These are phyloP conservation scores for Prunus yedoensis DNA, from an alignment of 331 rosid genomes.

Conservation along the genomic window DNA sequence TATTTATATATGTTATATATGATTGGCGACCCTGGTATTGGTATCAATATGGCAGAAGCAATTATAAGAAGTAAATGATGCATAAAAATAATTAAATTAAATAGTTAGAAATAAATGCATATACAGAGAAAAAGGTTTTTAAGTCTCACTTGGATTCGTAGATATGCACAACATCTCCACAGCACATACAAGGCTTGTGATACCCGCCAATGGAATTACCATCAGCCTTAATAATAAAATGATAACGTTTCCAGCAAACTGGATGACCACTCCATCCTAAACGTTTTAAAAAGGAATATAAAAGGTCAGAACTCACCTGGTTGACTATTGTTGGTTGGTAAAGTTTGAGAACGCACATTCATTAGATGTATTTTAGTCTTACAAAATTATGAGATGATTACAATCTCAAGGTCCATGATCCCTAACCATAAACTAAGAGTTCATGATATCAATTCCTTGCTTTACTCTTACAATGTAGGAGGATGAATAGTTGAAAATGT, in stretches of 20 bases:
- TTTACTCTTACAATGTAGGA: not conserved
- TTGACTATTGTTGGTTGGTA: not conserved
- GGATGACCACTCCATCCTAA: conserved; percentile 98
- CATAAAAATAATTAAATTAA: not conserved
- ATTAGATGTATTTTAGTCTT: not conserved
- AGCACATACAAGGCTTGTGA: conserved; percentile 96
- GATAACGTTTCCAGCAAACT: conserved; percentile 87
- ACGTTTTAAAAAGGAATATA: conserved; percentile 3
- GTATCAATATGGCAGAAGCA: not conserved
- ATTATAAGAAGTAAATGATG: not conserved
- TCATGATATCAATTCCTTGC: not conserved
- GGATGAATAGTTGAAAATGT: not conserved
- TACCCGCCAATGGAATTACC: conserved; percentile 94
- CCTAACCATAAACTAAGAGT: not conserved
- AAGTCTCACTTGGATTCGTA: conserved; percentile 88
- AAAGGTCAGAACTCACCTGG: conserved; percentile 11
- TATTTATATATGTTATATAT: not conserved
- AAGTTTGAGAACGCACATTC: not conserved
- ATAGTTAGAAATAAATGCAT: not conserved
- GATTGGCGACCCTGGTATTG: not conserved
- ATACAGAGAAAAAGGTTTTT: not conserved
- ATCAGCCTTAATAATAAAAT: conserved; percentile 86
- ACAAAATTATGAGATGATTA: not conserved
- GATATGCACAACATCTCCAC: conserved; percentile 89
- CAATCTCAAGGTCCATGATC: not conserved